Evolutionary conservation across 2,329 filamentous ascomycete genomes (phyloP), one percentile per base, ranked within the genome.

Genomic region (Chalaropsis thielavioides): DNA sequence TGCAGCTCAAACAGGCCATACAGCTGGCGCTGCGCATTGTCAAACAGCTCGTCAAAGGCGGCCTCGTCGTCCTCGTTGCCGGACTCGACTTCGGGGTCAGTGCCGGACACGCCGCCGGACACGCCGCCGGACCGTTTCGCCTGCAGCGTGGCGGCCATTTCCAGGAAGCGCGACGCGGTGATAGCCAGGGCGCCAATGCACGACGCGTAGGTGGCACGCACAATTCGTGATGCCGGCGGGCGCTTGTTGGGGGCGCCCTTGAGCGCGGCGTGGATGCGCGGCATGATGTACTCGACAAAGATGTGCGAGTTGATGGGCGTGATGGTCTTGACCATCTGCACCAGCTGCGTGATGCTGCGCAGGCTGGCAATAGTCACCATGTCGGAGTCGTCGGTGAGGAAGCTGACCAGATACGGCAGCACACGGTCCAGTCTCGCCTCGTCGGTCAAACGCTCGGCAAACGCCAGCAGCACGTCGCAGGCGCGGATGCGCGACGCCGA

Each of bases 341-440:
- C 79, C 56, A 99, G 82, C 72, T 97, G 92, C 0, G 92, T 92
- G 69, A 97, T 83, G 3, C 90, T 89, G 65, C 92, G 83, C 56
- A 97, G 81, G 2, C 92, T 91, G 27, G 92, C 85, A 61, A 96
- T 85, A 59, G 90, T 87, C 15, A 99, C 92, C 70, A 89, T 80
- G 68, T 96, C 90, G 1, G 88, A 85, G 69, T 86, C 85, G 72
- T 99, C 94, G 67, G 84, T 87, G 13, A 99, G 78, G 35, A 97
- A 75, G 4, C 85, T 83, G 76, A 96, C 88, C 43, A 97, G 78
- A 72, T 96, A 96, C 0, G 94, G 94, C 61, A 99, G 77, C 27
- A 97, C 88, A 61, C 94, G 85, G 74, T 99, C 95, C 61, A 99
- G 79, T 74, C 96, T 97, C 2, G 92, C 92, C 75, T 99, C 94